These are phyloP conservation scores for Penicillium frequentans DNA, from an alignment of 2,329 filamentous ascomycete species.

Conservation along the genomic window DNA sequence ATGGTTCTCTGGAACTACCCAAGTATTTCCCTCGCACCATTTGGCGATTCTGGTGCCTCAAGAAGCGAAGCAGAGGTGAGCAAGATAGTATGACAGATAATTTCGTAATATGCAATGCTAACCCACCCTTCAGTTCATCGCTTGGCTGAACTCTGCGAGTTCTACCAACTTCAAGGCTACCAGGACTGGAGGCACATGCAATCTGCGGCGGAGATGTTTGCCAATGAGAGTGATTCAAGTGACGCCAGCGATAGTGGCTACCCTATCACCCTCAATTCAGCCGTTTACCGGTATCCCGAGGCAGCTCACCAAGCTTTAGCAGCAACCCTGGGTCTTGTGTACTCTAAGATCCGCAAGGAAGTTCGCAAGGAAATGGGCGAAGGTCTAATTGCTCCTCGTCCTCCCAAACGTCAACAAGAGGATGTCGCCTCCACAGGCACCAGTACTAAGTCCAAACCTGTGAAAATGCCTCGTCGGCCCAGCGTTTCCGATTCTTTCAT, in stretches of 20 bases:
- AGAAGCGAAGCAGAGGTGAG: conserved; percentile 43
- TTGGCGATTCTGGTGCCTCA: conserved; percentile 45
- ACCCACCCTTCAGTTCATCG: conserved; percentile 34
- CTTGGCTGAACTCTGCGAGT: conserved; percentile 40
- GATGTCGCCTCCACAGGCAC: conserved; percentile 33
- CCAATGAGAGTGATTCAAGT: conserved; percentile 39
- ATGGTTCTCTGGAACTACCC: conserved; percentile 38
- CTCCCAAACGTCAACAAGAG: conserved; percentile 38
- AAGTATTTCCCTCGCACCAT: conserved; percentile 41
- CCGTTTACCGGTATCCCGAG: conserved; percentile 37
- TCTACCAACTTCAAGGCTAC: conserved; percentile 41
- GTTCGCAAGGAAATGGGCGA: conserved; percentile 42
- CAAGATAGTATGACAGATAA: conserved; percentile 3
- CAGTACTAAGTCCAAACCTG: conserved; percentile 35
- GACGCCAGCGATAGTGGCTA: conserved; percentile 39
- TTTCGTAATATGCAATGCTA: conserved; percentile 2
- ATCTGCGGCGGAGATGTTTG: conserved; percentile 27
- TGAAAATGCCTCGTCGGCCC: conserved; percentile 36
- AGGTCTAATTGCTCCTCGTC: conserved; percentile 29
- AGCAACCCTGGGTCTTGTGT: conserved; percentile 41
- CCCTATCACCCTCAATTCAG: conserved; percentile 36
- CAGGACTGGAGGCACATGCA: conserved; percentile 41
- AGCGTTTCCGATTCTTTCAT: conserved; percentile 32
- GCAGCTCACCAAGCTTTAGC: conserved; percentile 42
- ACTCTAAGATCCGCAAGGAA: conserved; percentile 44